Evolutionary conservation across 106 monocot species (phyloP).

Genomic region (Hemerocallis citrina): DNA sequence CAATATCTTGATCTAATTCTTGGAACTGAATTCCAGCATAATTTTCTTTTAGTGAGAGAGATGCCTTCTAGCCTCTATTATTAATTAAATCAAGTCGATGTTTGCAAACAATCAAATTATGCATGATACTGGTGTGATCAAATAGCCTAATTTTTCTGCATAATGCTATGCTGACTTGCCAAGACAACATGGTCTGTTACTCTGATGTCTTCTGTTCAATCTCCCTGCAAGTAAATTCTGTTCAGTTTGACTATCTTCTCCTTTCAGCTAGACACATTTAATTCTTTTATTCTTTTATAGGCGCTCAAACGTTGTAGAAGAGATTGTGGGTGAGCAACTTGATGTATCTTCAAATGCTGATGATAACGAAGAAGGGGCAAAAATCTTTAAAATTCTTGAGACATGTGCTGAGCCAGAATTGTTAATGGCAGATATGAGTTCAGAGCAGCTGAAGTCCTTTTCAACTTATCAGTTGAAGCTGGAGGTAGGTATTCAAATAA

Average conservation of each 20-base stretch:
- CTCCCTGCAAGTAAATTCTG: neutral
- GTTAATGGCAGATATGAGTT: conserved; percentile 82
- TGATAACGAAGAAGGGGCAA: conserved; percentile 78
- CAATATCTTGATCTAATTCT: neutral
- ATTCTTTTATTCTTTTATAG: conserved; percentile 29
- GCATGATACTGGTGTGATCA: neutral
- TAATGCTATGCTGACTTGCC: neutral
- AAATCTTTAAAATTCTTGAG: conserved; percentile 59
- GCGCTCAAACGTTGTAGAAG: conserved; percentile 56
- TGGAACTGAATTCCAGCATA: neutral
- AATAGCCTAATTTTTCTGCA: neutral
- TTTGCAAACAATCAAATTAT: neutral
- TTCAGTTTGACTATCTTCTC: neutral
- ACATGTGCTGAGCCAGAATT: conserved; percentile 79
- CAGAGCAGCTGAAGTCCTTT: conserved; percentile 73
- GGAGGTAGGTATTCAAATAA: conserved; percentile 30
- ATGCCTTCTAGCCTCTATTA: neutral
- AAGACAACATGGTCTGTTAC: neutral
- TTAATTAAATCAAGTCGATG: neutral
- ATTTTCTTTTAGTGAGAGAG: neutral
- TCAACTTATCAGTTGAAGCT: conserved; percentile 61
- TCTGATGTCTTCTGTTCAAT: neutral
- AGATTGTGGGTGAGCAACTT: conserved; percentile 44
- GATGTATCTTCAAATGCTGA: conserved; percentile 19
- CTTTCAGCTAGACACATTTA: neutral